phyloP scores from a whole-genome alignment of 306 rosid species.

The Lathyrus tuberosus region DNA sequence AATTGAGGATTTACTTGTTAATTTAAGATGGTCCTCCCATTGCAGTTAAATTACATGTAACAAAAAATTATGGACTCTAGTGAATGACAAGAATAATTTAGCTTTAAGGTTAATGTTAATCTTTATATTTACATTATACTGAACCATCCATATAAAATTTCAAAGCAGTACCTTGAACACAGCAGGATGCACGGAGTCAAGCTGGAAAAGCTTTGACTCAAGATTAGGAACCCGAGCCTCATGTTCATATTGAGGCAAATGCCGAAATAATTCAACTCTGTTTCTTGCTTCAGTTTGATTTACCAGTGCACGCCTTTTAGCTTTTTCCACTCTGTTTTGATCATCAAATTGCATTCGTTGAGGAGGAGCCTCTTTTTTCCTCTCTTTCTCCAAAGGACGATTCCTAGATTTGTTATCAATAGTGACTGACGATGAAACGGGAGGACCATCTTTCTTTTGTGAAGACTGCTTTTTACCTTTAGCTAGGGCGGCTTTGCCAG shows the following conservation, averaged over 20 bases:
- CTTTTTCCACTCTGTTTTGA: conserved; percentile 70
- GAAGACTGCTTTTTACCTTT: conserved; percentile 61
- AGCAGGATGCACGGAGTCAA: conserved; percentile 78
- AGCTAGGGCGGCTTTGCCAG: conserved; percentile 39
- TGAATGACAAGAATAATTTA: conserved; percentile 13
- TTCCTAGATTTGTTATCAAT: conserved; percentile 66
- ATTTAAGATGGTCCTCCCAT: conserved; percentile 18
- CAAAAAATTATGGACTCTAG: conserved; percentile 22
- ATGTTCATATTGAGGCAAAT: conserved; percentile 87
- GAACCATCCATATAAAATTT: conserved; percentile 23
- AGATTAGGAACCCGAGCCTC: conserved; percentile 76
- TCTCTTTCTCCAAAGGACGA: conserved; percentile 68
- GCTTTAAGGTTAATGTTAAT: conserved; percentile 9
- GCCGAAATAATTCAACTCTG: conserved; percentile 82
- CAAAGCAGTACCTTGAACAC: conserved; percentile 67
- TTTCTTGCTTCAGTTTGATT: conserved; percentile 81
- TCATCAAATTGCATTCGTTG: conserved; percentile 89
- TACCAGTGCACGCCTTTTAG: conserved; percentile 72
- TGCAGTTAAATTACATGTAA: conserved; percentile 17
- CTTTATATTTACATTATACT: conserved; percentile 6
- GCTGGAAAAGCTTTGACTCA: conserved; percentile 71
- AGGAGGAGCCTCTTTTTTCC: conserved; percentile 83
- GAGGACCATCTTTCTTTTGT: conserved; percentile 56
- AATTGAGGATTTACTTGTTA: background rate
- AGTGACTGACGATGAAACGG: conserved; percentile 47